Evolutionary conservation across 495 filamentous ascomycete species (phyloP), one percentile per base, ranked within the genome.

Genomic region (Sphaerosporella brunnea): DNA sequence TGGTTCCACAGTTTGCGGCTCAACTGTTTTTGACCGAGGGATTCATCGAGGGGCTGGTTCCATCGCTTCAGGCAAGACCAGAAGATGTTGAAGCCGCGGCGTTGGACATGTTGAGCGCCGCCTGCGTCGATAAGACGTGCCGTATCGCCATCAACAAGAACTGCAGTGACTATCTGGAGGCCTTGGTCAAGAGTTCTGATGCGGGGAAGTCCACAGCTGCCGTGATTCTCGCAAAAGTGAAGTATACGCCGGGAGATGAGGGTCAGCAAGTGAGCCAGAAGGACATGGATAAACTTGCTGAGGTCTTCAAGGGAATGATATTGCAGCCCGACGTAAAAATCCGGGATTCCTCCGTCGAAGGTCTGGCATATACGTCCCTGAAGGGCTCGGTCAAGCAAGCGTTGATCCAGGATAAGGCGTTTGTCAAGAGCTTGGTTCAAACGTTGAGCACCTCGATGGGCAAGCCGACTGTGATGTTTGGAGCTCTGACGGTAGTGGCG

Each of bases 361-460:
- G 87, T n/a, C 67, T 97, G 47, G 90, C 88, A 19, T 95, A 88
- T 61, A 75, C 82, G 3, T 90, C 86, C 3, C 68, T 94, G 16
- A 80, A 82, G 55, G 75, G 87, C 5, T 74, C 69, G 32, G 73
- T 93, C 45, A 94, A 90, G 58, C 83, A 96, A 54, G 68, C 77
- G 34, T 67, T 97, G 1, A 72, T 75, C 18, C 67, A 67, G 16
- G 79, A 94, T 53, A 61, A 65, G 10, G 50, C 59, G 7, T 80
- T 94, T 40, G 59, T 95, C 30, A 71, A 69, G 35, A 69, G 67
- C 18, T 65, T 96, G 1, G 68, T 93, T 24, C 67, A 71, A 38
- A 70, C 70, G 1, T 62, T 96, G 34, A 65, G 68, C n/a, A 65
- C 73, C 4, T 70, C 73, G 10, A 64, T 68, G 5, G 66, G 70